Conservation (phyloP, 2,329 filamentous ascomycete genomes). For the Hypoxylon sp. region DNA sequence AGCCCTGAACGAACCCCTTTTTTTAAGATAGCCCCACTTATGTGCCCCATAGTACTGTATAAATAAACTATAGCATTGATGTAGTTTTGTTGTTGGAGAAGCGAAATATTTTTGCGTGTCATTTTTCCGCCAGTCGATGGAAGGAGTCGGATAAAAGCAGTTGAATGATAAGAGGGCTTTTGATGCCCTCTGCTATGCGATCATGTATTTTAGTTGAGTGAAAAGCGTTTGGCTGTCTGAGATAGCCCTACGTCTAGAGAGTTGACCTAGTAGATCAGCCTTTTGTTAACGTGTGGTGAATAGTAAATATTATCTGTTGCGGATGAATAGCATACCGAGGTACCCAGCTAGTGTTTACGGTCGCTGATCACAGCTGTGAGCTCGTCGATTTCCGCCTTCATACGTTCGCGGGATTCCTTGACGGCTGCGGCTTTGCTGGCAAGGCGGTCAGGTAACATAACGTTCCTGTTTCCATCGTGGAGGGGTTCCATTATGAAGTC, state of each 20-base stretch:
- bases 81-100: background rate
- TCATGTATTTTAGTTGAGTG: background rate
- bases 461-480: constrained; percentile 27
- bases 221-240: background rate
- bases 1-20: no score
- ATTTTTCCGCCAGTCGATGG: no score
- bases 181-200: background rate
- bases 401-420: background rate
- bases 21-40: background rate
- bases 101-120: background rate
- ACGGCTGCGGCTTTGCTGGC: background rate
- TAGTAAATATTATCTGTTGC: background rate
- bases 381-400: constrained; percentile 12
- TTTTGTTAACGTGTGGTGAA: background rate
- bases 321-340: background rate
- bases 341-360: constrained; percentile 1
- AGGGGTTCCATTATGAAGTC: constrained; percentile 26
- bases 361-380: background rate
- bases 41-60: no score
- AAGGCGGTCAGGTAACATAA: constrained; percentile 25
- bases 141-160: background rate
- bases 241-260: background rate
- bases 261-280: background rate
- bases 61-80: background rate
- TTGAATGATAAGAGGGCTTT: background rate